Base-by-base conservation (phyloP, 2,329 filamentous ascomycete species). In the Cryoendolithus antarcticus region DNA sequence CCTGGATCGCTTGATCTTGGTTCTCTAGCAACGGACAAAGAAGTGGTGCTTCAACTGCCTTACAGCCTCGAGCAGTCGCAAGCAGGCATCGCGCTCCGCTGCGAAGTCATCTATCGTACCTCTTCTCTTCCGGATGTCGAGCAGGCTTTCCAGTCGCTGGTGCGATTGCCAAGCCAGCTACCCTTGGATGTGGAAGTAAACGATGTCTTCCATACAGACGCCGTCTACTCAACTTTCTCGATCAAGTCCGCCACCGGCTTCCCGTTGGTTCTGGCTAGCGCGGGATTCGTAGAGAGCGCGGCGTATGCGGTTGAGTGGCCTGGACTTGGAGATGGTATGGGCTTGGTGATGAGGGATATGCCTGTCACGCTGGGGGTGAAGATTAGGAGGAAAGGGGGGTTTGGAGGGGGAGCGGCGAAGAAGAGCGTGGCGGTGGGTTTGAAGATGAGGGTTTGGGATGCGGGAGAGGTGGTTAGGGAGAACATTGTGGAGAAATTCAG, bases 171-270 rank as follows among this genome's bases (percentile, higher is more conserved):
- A 2, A 80, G 91, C 2, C 73, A 82, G 1, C 67, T 98, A 4
- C 84, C 86, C 0, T 70, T 98, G 3, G 88, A 89, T 3, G 91
- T 98, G 45, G 96, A 96, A 48, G 91, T 98, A 4, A 88, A 96
- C 53, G 91, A 98, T 51, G 76, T 93, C 21, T 96, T 96, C 67
- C 93, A 94, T 56, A 77, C 85, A 46, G 66, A 77, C 6, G 71
- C 76, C 0, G 69, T 96, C 0, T 91, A 91, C 54, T 95, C 88
- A 0, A 80, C 81, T 7, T 98, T 98, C 58, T 93, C 84, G 9
- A 80, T 98, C 38, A 86, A 85, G 9, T 86, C 88, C 0, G 81
- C 85, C 1, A 84, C 72, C 40, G 59, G 74, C 15, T 78, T 80
- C 24, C 91, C 91, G 0, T 60, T 96, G 7, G 74, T 82, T 3